These are phyloP conservation scores for Nothopassalora personata DNA, from an alignment of 2,329 filamentous ascomycete species.

Conservation along the genomic window DNA sequence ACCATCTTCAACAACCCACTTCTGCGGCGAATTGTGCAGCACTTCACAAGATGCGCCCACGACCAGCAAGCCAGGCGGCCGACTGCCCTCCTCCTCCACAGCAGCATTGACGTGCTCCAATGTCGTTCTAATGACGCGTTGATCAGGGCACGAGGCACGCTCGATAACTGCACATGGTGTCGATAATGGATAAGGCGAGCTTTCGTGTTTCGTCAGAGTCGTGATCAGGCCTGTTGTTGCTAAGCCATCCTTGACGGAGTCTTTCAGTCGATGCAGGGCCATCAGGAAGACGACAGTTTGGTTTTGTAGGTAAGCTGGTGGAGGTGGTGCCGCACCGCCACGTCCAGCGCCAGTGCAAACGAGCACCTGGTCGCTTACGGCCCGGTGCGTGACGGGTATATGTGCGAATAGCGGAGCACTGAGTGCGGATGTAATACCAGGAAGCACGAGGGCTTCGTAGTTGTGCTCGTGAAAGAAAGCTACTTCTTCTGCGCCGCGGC, in stretches of 20 bases:
- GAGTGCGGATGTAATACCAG: slow-evolving; percentile 84
- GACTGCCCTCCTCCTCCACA: slow-evolving; percentile 80
- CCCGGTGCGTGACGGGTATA: slow-evolving; percentile 82
- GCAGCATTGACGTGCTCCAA: slow-evolving; percentile 72
- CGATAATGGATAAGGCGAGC: slow-evolving; percentile 46
- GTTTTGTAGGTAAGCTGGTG: slow-evolving; percentile 69
- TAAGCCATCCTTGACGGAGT: slow-evolving; percentile 24
- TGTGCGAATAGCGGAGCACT: slow-evolving; percentile 81
- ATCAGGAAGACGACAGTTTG: slow-evolving; percentile 92
- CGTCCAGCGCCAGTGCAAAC: slow-evolving; percentile 95
- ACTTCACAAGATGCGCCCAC: slow-evolving; percentile 80
- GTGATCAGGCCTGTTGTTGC: slow-evolving; percentile 50
- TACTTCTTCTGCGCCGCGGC: slow-evolving; percentile 88
- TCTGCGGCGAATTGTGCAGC: slow-evolving; percentile 57
- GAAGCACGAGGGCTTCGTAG: slow-evolving; percentile 64
- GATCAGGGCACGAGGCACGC: slow-evolving; percentile 87
- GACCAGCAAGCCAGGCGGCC: slow-evolving; percentile 83
- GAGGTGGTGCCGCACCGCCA: slow-evolving; percentile 76
- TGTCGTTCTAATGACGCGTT: slow-evolving; percentile 85
- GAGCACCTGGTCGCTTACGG: slow-evolving; percentile 85
- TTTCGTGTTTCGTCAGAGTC: slow-evolving; percentile 54
- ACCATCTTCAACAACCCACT: slow-evolving; percentile 84
- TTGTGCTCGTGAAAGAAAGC: slow-evolving; percentile 73
- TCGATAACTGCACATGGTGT: slow-evolving; percentile 92
- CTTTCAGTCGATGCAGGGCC: slow-evolving; percentile 79